Evolutionary conservation across 306 rosid species (phyloP), one percentile per base, ranked within the genome.

Genomic region (Albizia julibrissin): DNA sequence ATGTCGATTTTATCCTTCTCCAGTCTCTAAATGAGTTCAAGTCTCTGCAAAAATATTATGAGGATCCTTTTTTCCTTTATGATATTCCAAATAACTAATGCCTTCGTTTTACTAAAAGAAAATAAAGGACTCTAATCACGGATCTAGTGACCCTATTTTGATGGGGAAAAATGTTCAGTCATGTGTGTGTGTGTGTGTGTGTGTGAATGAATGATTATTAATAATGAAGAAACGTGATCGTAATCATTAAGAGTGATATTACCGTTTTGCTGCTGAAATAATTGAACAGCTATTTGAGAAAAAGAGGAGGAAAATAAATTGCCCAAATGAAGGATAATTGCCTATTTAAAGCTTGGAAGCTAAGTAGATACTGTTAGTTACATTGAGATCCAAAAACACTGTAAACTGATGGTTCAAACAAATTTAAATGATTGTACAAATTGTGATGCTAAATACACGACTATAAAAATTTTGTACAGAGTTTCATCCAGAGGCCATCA

Each of bases 401-500:
- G 16, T 69, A 9, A 62, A 72, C 18, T 78, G 64, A 80, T 81
- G 1, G 72, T 77, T 82, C 81, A 66, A 76, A 56, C 33, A 21
- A 79, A 83, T 44, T 74, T 14, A 59, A 72, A 68, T 77, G 80
- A 82, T 82, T 82, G 85, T 84, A 87, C 81, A 85, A 61, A 82
- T 80, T 76, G 79, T 77, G 81, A 76, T 77, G 72, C 87, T 89
- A 43, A 77, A 87, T 80, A 85, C 83, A 72, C 34, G 56, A 90
- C 88, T 59, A 78, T 34, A 73, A 75, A 61, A 66, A 16, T 69
- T 93, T 90, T 89, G 88, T 89, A 88, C 88, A 91, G 84, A 87
- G 90, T 79, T 83, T 89, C 89, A 79, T 89, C 85, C 81, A 75
- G 94, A 85, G 97, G 91, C 82, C 86, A 86, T 87, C 90, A 87